Conservation (phyloP, 371 early-diverging fungal genomes). For the Neoconidiobolus thromboides region DNA sequence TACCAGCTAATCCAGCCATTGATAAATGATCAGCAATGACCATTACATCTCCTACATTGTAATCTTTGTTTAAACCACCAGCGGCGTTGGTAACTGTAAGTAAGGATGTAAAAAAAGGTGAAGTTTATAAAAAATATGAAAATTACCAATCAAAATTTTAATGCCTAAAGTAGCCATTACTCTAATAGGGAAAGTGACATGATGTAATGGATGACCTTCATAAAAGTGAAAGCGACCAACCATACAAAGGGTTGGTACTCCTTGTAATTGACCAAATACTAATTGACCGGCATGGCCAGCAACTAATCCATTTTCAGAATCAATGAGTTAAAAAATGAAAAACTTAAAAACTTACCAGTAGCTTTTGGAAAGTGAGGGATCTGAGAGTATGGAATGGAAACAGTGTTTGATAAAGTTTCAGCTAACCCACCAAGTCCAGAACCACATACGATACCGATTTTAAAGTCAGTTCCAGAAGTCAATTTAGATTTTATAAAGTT, state of each 20-base stretch:
- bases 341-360: conserved; percentile 35
- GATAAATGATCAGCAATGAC: conserved; percentile 77
- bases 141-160: conserved; percentile 37
- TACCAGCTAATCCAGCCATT: conserved; percentile 62
- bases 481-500: too few species aligned
- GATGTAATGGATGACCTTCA: conserved; percentile 59
- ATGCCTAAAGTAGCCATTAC: conserved; percentile 72
- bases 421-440: conserved; percentile 78
- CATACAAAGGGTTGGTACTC: conserved; percentile 62
- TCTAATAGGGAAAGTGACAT: conserved; percentile 73
- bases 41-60: conserved; percentile 74
- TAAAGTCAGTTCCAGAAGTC: too few species aligned
- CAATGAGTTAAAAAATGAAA: too few species aligned
- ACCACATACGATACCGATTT: conserved; percentile 77
- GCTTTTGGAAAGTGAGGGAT: conserved; percentile 74
- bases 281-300: conserved; percentile 81
- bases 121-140: background rate
- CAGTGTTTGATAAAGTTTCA: conserved; percentile 36
- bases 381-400: conserved; percentile 43
- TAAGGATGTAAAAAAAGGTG: background rate
- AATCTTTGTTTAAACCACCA: conserved; percentile 61
- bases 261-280: conserved; percentile 68
- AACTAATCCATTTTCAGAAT: conserved; percentile 18
- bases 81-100: conserved; percentile 72
- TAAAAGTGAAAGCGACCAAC: conserved; percentile 77